Evolutionary conservation across 2,329 filamentous ascomycete species (phyloP), one percentile per base, ranked within the genome.

Genomic region (Fusarium sp.): DNA sequence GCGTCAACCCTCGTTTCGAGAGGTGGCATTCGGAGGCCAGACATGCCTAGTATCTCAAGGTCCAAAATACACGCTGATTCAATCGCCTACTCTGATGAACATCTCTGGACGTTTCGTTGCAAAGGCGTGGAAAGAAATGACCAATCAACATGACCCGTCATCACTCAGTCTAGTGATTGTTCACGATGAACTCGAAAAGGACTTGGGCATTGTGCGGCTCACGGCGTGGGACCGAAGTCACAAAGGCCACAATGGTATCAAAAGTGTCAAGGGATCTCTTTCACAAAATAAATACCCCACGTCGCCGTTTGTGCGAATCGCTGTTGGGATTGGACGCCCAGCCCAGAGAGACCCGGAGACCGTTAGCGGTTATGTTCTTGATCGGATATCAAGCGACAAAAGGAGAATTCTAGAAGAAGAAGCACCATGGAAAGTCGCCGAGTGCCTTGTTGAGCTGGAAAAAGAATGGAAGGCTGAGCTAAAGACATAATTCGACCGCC

Each of bases 271-370:
- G 61, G 82, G 84, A 23, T 83, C 79, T 56, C 72, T 94, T 29
- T 79, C 79, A 5, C 81, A 82, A 10, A 76, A 73, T 1, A 81
- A 83, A 14, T 87, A 84, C 54, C 79, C 81, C 5, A 78, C 73
- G 2, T 81, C 83, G 0, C 82, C 79, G 19, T 88, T 84, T 83
- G 86, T 79, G 71, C 86, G 93, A 65, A 89, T 98, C 56, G 91
- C 93, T 0, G 84, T 98, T 18, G 96, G 96, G 0, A 97, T 98
- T 82, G 95, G 94, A n/a, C 85, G 96, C 49, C 95, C 95, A 0
- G 84, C 83, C 49, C 91, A 87, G 70, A 86, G 94, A 70, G 91
- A 94, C 55, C 84, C 86, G 27, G 83, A 84, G 42, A 89, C 88
- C 5, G 94, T 98, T 15, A 89, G 91, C 46, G 84, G 89, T 29